Percentiles rank a stretch among this genome's conserved stretches.
These are phyloP conservation scores for Oryza brachyantha DNA, from an alignment of 176 grass and related monocot genomes.

Conservation along the genomic window DNA sequence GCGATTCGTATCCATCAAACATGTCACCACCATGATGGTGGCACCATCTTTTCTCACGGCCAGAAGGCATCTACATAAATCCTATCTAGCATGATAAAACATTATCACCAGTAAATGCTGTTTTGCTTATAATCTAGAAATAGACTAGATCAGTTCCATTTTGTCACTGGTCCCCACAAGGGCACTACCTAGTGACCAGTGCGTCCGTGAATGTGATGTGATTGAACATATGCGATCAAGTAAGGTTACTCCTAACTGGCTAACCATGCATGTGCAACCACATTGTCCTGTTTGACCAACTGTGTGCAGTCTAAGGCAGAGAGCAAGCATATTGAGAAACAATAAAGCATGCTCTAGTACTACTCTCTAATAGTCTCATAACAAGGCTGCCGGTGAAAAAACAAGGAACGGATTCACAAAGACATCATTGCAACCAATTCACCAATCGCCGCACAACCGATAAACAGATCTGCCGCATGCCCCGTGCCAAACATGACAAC, in stretches of 20 bases:
- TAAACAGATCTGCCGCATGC: not conserved
- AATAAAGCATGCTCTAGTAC: not conserved
- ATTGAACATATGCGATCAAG: not conserved
- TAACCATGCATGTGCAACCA: not conserved
- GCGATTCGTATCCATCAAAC: not conserved
- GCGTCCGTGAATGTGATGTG: not conserved
- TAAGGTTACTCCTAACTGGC: not conserved
- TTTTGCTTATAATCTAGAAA: not conserved
- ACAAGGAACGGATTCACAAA: slow-evolving; percentile 7
- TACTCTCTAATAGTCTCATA: not conserved
- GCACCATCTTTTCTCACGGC: not conserved
- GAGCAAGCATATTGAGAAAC: not conserved
- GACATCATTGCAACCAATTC: not conserved
- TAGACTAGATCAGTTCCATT: not conserved
- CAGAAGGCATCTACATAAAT: not conserved
- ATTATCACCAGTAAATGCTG: not conserved
- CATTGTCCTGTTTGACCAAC: not conserved
- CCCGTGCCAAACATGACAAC: not conserved
- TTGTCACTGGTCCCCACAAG: not conserved
- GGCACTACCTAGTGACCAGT: not conserved
- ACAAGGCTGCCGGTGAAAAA: not conserved
- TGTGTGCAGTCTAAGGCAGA: not conserved
- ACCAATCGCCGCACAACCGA: not conserved
- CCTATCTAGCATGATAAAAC: not conserved
- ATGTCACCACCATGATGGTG: not conserved